Base-by-base conservation (phyloP, 345 rosid species). In the Clarkia xantiana region DNA sequence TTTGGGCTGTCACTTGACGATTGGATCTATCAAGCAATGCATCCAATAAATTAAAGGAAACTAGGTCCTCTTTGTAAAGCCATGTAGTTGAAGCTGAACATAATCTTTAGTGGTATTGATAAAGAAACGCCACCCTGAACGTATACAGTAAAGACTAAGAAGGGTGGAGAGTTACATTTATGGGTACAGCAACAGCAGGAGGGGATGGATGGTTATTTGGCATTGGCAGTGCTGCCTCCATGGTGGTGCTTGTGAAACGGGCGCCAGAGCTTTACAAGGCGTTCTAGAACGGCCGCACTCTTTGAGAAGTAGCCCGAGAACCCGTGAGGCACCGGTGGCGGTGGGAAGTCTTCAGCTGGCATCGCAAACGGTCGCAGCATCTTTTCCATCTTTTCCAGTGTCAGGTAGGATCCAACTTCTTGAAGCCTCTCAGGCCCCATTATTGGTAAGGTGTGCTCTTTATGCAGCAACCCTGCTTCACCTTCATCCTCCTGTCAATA, bases 331-430 rank as follows among this genome's bases (percentile, higher is more conserved):
- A 44, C 49, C 14, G 82, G 58, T 6, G 94, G 74, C 6, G 99
- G 99, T 46, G 97, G 99, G 51, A 93, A 93, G 59, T 93, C 99
- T 45, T 93, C 99, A 0, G 99, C 81, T 2, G 97, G 99, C 95
- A 93, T 87, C 5, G 97, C 99, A 52, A 93, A 93, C 0, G 86
- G 82, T 40, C 80, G 82, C 49, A 87, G 53, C 95, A 93, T 82
- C 68, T 55, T 84, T 70, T 93, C 97, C 94, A 93, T 77, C 71
- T 79, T 80, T 66, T 84, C 95, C 34, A 93, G 74, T 14, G 97
- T 82, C 53, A 84, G 78, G 61, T 69, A 80, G 0, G 97, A 79
- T 57, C 75, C 80, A 14, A 69, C 84, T 67, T 87, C 97, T 53
- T 84, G 97, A 34, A 93, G 75, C 76, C 99, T 82, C 67, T 93